These are phyloP conservation scores for Galium porrigens DNA, from an alignment of 305 asterid species.

Conservation along the genomic window DNA sequence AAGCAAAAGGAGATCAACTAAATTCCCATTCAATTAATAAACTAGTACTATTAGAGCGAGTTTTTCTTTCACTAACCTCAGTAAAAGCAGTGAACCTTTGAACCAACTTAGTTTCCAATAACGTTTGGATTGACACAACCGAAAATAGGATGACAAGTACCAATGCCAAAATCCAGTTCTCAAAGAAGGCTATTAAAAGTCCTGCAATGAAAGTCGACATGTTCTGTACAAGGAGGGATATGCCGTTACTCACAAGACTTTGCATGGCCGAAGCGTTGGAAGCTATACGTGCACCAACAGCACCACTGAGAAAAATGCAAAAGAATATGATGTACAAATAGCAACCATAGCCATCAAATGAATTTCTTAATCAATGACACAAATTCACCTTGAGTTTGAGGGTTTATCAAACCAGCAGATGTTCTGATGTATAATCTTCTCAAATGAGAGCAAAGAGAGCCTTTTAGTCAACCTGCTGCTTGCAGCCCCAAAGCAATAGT, in stretches of 20 bases:
- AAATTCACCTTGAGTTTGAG: constrained; percentile 17
- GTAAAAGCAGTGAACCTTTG: constrained; percentile 22
- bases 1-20: not conserved
- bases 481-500: constrained; percentile 24
- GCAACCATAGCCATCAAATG: not conserved
- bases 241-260: constrained; percentile 32
- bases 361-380: not conserved
- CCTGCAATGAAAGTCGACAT: constrained; percentile 33
- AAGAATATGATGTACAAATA: not conserved
- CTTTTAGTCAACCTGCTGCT: constrained; percentile 23
- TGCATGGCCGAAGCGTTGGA: constrained; percentile 36
- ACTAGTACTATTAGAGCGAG: not conserved
- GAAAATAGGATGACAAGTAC: constrained; percentile 31
- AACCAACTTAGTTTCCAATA: constrained; percentile 23
- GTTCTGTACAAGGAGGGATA: constrained; percentile 37
- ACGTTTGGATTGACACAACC: constrained; percentile 25
- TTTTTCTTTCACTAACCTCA: constrained; percentile 20
- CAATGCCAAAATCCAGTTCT: constrained; percentile 38
- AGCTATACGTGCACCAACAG: constrained; percentile 44
- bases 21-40: not conserved
- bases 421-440: constrained; percentile 23
- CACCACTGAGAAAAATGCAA: constrained; percentile 29
- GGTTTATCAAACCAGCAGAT: constrained; percentile 29
- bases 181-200: constrained; percentile 28
- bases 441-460: constrained; percentile 19